phyloP scores from a whole-genome alignment of 768 basidiomycete genomes.

The Collybia sp. region DNA sequence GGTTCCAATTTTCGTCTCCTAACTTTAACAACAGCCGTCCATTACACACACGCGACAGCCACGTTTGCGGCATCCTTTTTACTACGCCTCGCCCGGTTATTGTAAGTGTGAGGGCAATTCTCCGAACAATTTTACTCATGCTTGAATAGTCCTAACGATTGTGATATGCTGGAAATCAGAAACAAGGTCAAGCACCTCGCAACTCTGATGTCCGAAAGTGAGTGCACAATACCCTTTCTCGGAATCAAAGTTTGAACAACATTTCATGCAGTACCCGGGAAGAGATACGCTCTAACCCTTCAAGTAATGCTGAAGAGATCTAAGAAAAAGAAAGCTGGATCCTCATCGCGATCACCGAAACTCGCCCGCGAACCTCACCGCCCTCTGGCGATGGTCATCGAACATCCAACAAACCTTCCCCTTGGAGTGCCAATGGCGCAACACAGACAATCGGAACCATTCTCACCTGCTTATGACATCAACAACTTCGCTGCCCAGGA shows the following conservation, averaged over 20 bases:
- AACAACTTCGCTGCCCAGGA: slow-evolving; percentile 26
- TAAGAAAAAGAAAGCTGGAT: slow-evolving; percentile 52
- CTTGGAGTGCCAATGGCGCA: slow-evolving; percentile 24
- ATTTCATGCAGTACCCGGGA: slow-evolving; percentile 69
- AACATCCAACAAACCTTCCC: slow-evolving; percentile 25
- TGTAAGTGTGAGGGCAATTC: slow-evolving; percentile 45
- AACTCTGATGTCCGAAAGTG: slow-evolving; percentile 74
- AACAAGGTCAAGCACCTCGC: slow-evolving; percentile 76
- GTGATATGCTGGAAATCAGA: slow-evolving; percentile 70
- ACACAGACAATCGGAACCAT: slow-evolving; percentile 41
- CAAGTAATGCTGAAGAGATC: slow-evolving; percentile 84
- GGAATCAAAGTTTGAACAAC: background rate
- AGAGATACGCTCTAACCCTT: slow-evolving; percentile 86
- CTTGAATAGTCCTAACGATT: slow-evolving; percentile 70
- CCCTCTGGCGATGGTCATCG: slow-evolving; percentile 40
- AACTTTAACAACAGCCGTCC: slow-evolving; percentile 53
- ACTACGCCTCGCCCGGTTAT: slow-evolving; percentile 79
- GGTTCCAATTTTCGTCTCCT: background rate
- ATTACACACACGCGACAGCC: slow-evolving; percentile 88
- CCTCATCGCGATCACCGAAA: slow-evolving; percentile 59
- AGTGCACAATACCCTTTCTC: slow-evolving; percentile 16
- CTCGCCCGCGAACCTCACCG: slow-evolving; percentile 51
- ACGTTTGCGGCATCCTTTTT: slow-evolving; percentile 92
- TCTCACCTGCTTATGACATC: slow-evolving; percentile 55
- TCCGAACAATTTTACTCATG: slow-evolving; percentile 2